Evolutionary conservation across 192 early-diverging fungal genomes (phyloP).

Genomic region (Linnemannia exigua): DNA sequence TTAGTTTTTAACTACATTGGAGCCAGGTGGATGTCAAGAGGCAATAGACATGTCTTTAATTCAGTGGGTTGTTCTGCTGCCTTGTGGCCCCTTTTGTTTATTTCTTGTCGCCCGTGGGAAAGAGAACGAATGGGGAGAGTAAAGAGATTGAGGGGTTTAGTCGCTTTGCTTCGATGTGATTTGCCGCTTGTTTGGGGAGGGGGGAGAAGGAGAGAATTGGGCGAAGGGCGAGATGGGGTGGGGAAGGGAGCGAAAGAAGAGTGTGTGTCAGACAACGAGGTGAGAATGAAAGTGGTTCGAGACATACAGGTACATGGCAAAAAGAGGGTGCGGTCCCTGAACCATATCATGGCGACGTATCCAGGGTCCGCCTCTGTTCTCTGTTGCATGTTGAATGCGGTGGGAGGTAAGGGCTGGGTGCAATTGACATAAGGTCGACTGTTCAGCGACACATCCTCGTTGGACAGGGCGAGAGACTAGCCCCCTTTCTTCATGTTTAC

Average conservation of each 20-base stretch:
- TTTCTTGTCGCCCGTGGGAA: background rate
- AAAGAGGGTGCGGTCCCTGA: background rate
- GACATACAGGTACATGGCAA: background rate
- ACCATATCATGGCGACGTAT: background rate
- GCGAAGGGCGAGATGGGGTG: background rate
- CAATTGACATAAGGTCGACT: background rate
- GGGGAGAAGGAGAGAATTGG: too few relatives aligned
- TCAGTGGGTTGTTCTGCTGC: too few relatives aligned
- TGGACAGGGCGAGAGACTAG: background rate
- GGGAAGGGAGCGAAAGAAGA: background rate
- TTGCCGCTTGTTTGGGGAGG: too few relatives aligned
- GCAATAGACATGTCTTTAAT: too few relatives aligned
- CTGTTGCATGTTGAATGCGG: background rate
- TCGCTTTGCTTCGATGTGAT: too few relatives aligned
- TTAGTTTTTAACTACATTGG: too few relatives aligned
- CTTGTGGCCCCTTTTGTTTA: too few relatives aligned
- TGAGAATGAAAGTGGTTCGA: background rate
- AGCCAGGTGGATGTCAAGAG: too few relatives aligned
- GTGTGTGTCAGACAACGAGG: background rate
- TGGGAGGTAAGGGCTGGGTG: too few relatives aligned
- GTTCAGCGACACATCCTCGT: background rate
- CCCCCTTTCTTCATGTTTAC: background rate
- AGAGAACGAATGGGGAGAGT: background rate
- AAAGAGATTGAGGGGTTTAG: too few relatives aligned
- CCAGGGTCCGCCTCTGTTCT: background rate